Percentiles rank a stretch among this genome's conserved stretches.
Conservation (phyloP, 441 rosid species). For the Populus hybrid region DNA sequence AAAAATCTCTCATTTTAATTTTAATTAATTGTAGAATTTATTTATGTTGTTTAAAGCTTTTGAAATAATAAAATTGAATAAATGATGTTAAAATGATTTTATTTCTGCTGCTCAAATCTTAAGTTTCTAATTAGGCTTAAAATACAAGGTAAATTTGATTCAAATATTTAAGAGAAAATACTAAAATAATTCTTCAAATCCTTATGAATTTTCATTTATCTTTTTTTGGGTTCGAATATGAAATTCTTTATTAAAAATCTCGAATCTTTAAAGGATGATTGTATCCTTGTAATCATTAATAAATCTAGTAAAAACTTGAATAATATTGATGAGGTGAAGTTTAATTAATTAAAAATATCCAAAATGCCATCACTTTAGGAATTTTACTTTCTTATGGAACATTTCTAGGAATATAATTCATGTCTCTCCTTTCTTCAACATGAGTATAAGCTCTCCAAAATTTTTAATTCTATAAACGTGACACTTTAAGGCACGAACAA, state of each 20-base stretch:
- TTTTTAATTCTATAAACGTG: not conserved
- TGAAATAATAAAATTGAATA: too few relatives aligned
- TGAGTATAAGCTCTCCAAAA: not conserved
- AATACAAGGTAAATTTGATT: not conserved
- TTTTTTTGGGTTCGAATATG: not conserved
- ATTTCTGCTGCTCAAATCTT: too few relatives aligned
- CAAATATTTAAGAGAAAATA: too few relatives aligned
- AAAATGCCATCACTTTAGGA: not conserved
- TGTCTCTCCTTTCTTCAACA: not conserved
- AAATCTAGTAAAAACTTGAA: not conserved
- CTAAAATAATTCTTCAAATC: not conserved
- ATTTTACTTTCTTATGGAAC: not conserved
- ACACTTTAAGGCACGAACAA: not conserved
- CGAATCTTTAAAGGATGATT: not conserved
- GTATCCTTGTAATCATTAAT: too few relatives aligned
- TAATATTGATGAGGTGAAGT: not conserved
- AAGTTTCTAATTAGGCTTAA: too few relatives aligned
- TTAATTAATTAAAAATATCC: not conserved
- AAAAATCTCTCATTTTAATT: too few relatives aligned
- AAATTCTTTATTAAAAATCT: not conserved
- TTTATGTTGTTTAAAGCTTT: too few relatives aligned
- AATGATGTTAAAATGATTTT: too few relatives aligned
- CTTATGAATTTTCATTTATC: too few relatives aligned
- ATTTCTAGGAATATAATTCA: not conserved
- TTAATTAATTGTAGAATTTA: too few relatives aligned